A percentile compares a stretch with the other conserved stretches of the same genome.
Conservation (phyloP, 345 rosid species). For the Populus tremula region DNA sequence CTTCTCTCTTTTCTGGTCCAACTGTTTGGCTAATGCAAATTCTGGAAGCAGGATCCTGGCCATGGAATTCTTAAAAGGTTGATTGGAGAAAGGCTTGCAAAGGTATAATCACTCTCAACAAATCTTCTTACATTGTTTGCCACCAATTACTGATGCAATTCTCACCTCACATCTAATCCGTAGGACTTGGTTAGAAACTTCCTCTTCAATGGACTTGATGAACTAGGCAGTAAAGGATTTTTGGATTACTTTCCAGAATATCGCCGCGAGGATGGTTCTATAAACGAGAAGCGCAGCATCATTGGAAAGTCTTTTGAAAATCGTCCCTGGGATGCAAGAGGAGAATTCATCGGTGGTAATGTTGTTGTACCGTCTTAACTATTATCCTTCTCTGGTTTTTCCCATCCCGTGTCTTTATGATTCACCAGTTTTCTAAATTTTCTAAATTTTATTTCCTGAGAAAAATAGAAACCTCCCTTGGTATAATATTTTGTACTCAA, state of each 20-base stretch:
- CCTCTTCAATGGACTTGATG: conserved; percentile 62
- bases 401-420: not conserved
- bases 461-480: not conserved
- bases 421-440: not conserved
- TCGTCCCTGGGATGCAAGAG: conserved; percentile 61
- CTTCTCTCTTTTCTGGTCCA: conserved; percentile 1
- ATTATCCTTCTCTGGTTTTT: not conserved
- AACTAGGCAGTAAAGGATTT: conserved; percentile 70
- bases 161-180: conserved; percentile 4
- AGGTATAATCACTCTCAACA: conserved; percentile 34
- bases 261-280: conserved; percentile 51
- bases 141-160: not conserved
- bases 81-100: conserved; percentile 51
- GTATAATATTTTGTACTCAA: not conserved
- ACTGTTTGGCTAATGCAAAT: conserved; percentile 2
- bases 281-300: conserved; percentile 57
- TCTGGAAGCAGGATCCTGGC: conserved; percentile 59
- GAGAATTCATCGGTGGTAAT: conserved; percentile 49
- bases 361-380: not conserved
- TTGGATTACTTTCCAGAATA: conserved; percentile 90
- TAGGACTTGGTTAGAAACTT: conserved; percentile 75
- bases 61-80: conserved; percentile 52
- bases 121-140: not conserved
- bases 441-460: not conserved
- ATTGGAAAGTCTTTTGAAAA: conserved; percentile 54